Base-by-base conservation (phyloP, 139 green algal species). In the Diplosphaera chodatii region DNA sequence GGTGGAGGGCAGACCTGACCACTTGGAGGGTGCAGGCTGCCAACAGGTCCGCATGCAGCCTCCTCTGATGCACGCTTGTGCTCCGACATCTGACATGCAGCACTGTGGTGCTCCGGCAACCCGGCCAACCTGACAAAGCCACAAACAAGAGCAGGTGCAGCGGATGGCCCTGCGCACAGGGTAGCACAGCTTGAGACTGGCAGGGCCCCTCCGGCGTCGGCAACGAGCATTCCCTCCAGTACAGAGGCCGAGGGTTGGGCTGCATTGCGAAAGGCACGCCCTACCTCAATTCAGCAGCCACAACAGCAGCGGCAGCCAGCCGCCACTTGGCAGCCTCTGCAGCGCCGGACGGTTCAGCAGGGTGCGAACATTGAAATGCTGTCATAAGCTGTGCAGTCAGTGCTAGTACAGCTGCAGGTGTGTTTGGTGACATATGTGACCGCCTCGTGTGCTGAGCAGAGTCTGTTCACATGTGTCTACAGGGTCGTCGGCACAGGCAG, bases 1-100 rank as follows among this genome's bases (percentile, higher is more conserved):
- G 33, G 25, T 86, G 78, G 83, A 75, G 77, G 25, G 29, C 59
- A 5, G 80, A 90, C 56, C 74, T 93, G 62, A 32, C 74, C 13
- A 40, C 25, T 0, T 90, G 85, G 83, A 55, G 73, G 32, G 23
- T 66, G 21, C 31, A 33, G 16, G 77, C 82, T 28, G 22, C 33
- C n/a, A 68, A 69, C 22, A 86, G 85, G 83, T 85, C 40, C 1
- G 33, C 18, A 32, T 67, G 64, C 30, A 68, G 40, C 10, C n/a
- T 6, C 15, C 3, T 37, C n/a, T 4, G 32, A 4, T 6, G 63
- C 30, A 37, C 13, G 64, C 16, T n/a, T n/a, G n/a, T n/a, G n/a
- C n/a, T n/a, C n/a, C n/a, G n/a, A n/a, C n/a, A n/a, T n/a, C n/a
- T n/a, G n/a, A n/a, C n/a, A n/a, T n/a, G n/a, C n/a, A n/a, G n/a